Evolutionary conservation across 495 filamentous ascomycete genomes (phyloP), one percentile per base, ranked within the genome.

Genomic region (Talaromyces wortmannii): DNA sequence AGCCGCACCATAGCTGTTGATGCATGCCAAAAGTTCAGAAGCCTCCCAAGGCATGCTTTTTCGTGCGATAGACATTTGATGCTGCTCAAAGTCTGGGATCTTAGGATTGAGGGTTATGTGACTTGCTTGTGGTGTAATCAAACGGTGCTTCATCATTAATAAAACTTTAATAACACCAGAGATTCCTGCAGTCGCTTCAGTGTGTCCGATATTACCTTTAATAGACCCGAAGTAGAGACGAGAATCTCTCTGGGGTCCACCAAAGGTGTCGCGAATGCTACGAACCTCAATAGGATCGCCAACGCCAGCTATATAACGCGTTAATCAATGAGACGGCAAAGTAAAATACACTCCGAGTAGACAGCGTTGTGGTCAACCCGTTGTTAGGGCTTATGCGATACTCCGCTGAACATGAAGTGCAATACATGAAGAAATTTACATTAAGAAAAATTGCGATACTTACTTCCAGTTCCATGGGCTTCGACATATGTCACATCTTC

Each of bases 1-100:
- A 0, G 74, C 67, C 0, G 77, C 79, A 4, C 79, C 79, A 48
- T 82, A 82, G 53, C 76, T 80, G 56, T 76, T 80, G 46, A 80
- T 63, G 0, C 68, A 52, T 0, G 74, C 75, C 2, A 60, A 57
- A 5, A 58, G 56, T 32, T 56, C 57, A 11, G 52, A 33, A 6
- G 57, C 49, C 6, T 63, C 51, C 68, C 71, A 74, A 0, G 45
- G 48, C 17, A 51, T n/a, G 5, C 67, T 36, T 15, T 51, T 53
- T 0, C 48, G 64, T 0, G 69, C 59, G 12, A 80, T 70, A 3
- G 59, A 53, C n/a, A 80, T 62, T 2, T 62, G 61, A 33, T 78
- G 71, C 2, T 59, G 50, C 6, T 55, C 54, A 0, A 57, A 45
- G 11, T 68, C 36, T 0, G 59, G 33, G 31, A 82, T 75, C 31